phyloP scores from a whole-genome alignment of 805 yeast genomes.

The Starmera caribaea region DNA sequence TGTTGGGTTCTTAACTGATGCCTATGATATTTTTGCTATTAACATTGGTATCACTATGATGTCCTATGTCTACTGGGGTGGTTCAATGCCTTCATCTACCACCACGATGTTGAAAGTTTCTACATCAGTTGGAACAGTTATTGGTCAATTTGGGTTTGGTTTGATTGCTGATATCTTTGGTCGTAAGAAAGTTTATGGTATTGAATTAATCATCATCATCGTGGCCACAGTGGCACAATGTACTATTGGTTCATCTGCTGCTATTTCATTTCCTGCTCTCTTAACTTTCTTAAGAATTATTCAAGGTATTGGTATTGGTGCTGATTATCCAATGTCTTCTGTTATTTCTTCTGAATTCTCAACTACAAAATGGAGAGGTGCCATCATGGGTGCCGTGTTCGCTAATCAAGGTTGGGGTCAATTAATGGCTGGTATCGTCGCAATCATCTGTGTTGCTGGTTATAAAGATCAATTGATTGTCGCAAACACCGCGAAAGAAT shows the following conservation, averaged over 20 bases:
- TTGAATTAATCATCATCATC: conserved; percentile 79
- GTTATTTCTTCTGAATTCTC: conserved; percentile 88
- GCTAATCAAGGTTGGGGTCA: conserved; percentile 98
- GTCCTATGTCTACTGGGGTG: conserved; percentile 64
- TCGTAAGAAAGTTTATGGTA: conserved; percentile 81
- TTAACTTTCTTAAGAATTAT: conserved; percentile 71
- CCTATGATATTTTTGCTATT: conserved; percentile 88
- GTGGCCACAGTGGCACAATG: conserved; percentile 73
- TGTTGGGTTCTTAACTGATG: conserved; percentile 89
- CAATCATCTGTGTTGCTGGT: conserved; percentile 66
- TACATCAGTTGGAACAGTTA: conserved; percentile 88
- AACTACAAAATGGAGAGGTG: conserved; percentile 96
- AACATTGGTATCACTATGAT: conserved; percentile 76
- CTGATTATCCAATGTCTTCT: conserved; percentile 93
- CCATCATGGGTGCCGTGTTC: conserved; percentile 92
- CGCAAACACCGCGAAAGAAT: conserved; percentile 47
- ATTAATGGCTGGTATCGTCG: conserved; percentile 76
- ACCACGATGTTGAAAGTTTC: conserved; percentile 73
- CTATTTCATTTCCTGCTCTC: conserved; percentile 63
- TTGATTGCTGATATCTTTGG: conserved; percentile 72
- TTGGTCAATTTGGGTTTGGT: conserved; percentile 86
- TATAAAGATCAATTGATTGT: conserved; percentile 52
- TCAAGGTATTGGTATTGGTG: conserved; percentile 96
- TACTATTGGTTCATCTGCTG: conserved; percentile 61
- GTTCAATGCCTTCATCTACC: conserved; percentile 58